Base-by-base conservation (phyloP, 116 monocot species). In the Cymodocea nodosa region DNA sequence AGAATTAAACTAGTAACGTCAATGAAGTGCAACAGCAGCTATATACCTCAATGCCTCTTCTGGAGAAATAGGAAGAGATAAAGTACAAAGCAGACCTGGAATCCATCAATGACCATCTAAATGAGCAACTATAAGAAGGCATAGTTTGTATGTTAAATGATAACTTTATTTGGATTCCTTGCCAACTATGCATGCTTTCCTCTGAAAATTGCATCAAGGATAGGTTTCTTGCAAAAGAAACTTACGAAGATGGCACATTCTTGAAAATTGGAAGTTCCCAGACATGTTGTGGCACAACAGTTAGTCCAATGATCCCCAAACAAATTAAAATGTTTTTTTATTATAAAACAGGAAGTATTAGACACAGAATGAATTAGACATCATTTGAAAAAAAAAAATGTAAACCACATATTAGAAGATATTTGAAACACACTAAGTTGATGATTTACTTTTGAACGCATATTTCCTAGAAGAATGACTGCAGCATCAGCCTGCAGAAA, bases 241-340 rank as follows among this genome's bases (percentile, higher is more conserved):
- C 63, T 66, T 84, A 94, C 94, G 52, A 22, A 56, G 94, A 87
- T 70, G 85, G 83, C 39, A 72, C 70, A 24, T 85, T 62, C 69
- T 87, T 94, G 69, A 94, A 94, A 55, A 85, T 75, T 34, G 73
- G 82, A 35, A 90, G 73, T 60, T 94, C 84, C 94, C 94, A 94
- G 20, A 85, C 63, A 68, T 94, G 87, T 74, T 74, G 87, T 62
- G 94, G 80, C 16, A 81, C 81, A 77, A 77, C 44, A 74, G 77
- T 62, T 49, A 50, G 50, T 62, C 69, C 68, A 35, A 83, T 60
- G 70, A 79, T 84, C 4, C 70, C 83, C 94, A 90, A 76, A 59
- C 66, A 69, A 40, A 53, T 56, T 55, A 2, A 68, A 3, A 35
- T n/a, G n/a, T n/a, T n/a, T n/a, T n/a, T n/a, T n/a, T n/a, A 9